These are phyloP conservation scores for Gaultheria prostrata DNA, from an alignment of 148 eudicot species.

Conservation along the genomic window DNA sequence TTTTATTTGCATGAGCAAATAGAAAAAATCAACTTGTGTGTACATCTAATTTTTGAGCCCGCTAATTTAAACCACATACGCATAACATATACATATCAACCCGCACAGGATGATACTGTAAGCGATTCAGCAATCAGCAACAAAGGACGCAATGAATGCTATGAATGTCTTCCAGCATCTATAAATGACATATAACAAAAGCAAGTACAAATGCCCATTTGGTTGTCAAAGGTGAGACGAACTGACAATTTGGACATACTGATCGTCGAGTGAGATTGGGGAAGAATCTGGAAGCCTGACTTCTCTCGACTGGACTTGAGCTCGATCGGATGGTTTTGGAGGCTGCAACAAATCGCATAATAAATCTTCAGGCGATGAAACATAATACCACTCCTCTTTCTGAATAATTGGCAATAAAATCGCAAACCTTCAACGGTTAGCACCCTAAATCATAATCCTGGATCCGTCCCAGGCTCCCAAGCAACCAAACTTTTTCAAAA, in stretches of 20 bases:
- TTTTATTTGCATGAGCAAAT: no score
- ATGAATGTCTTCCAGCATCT: neutral
- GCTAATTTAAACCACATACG: no score
- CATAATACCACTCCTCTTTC: no score
- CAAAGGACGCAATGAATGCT: neutral
- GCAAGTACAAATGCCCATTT: neutral
- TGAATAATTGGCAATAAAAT: no score
- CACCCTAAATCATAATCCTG: no score
- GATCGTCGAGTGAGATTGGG: conserved; percentile 79
- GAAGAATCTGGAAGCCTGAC: conserved; percentile 77
- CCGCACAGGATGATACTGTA: neutral
- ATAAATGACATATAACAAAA: neutral
- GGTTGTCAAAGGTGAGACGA: conserved; percentile 8
- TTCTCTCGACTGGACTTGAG: conserved; percentile 81
- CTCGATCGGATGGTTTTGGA: conserved; percentile 76
- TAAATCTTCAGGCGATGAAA: no score
- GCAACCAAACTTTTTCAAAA: no score
- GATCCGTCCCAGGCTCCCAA: no score
- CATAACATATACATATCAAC: neutral
- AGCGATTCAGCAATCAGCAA: neutral
- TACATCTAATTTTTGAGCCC: no score
- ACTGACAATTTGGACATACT: conserved; percentile 91
- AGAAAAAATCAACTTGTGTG: no score
- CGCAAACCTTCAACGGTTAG: no score
- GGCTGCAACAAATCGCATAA: no score